Conservation (phyloP, 257 asterid species). For the Linaria vulgaris region DNA sequence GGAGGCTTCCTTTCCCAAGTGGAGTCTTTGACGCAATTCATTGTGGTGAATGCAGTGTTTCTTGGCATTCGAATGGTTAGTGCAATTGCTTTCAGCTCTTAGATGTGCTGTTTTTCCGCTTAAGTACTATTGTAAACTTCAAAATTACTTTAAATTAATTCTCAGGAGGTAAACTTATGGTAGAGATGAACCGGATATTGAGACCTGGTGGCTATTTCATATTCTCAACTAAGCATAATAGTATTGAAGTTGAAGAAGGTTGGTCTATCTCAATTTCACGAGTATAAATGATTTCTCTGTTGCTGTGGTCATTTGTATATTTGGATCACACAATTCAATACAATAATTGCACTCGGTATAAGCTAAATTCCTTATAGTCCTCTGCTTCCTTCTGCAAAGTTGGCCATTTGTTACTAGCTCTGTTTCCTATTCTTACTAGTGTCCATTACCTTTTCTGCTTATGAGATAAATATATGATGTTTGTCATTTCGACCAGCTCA, state of each 20-base stretch:
- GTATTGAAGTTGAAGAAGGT: conserved; percentile 93
- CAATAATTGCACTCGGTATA: too few species aligned
- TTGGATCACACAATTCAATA: background rate
- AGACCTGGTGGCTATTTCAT: conserved; percentile 98
- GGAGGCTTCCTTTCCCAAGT: conserved; percentile 90
- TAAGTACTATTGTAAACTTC: background rate
- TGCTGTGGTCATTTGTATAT: background rate
- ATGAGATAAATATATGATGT: too few species aligned
- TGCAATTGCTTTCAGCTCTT: conserved; percentile 16
- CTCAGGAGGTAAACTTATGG: conserved; percentile 86
- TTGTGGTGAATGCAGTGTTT: conserved; percentile 70
- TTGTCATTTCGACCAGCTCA: too few species aligned
- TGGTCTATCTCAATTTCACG: conserved; percentile 27
- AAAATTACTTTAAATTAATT: conserved; percentile 7
- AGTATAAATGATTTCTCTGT: conserved; percentile 2
- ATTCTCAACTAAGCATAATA: conserved; percentile 66
- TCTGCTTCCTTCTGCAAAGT: too few species aligned
- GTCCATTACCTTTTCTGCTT: too few species aligned
- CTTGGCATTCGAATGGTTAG: conserved; percentile 91
- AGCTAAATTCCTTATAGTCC: too few species aligned
- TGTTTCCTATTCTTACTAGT: too few species aligned
- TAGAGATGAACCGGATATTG: conserved; percentile 88
- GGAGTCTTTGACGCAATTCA: conserved; percentile 90
- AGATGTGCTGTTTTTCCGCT: conserved; percentile 5
- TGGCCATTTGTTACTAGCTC: too few species aligned